Percentiles rank a stretch among this genome's conserved stretches.
These are phyloP conservation scores for Leccinum longicurvipes DNA, from an alignment of 768 basidiomycete genomes.

Conservation along the genomic window DNA sequence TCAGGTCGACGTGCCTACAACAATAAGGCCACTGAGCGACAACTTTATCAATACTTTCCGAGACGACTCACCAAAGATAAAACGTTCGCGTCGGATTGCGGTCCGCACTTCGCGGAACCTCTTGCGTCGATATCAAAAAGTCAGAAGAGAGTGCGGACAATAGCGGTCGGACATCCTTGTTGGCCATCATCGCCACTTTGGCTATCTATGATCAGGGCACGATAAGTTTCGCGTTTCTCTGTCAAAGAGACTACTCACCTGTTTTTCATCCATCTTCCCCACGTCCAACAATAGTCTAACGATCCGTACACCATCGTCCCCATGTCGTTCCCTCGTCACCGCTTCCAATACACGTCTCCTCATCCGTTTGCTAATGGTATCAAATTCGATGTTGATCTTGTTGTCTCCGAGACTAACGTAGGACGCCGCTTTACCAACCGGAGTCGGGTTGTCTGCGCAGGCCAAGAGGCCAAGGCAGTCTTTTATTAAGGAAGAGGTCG, in stretches of 20 bases:
- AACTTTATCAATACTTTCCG: neutral
- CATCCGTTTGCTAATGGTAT: slow-evolving; percentile 62
- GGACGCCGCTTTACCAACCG: slow-evolving; percentile 61
- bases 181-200: slow-evolving; percentile 88
- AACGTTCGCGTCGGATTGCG: slow-evolving; percentile 86
- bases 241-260: slow-evolving; percentile 46
- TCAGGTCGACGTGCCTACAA: slow-evolving; percentile 83
- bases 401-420: slow-evolving; percentile 70
- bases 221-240: neutral
- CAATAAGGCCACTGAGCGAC: neutral
- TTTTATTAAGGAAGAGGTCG: slow-evolving; percentile 60
- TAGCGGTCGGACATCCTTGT: slow-evolving; percentile 80
- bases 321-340: slow-evolving; percentile 78
- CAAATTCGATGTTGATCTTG: slow-evolving; percentile 80
- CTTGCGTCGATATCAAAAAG: slow-evolving; percentile 85
- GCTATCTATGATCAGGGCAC: slow-evolving; percentile 59
- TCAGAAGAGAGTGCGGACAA: slow-evolving; percentile 77
- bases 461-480: slow-evolving; percentile 82
- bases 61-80: slow-evolving; percentile 74
- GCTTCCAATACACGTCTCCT: slow-evolving; percentile 71
- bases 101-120: slow-evolving; percentile 88
- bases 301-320: slow-evolving; percentile 78
- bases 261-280: slow-evolving; percentile 94
- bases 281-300: slow-evolving; percentile 72
- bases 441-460: slow-evolving; percentile 77